Base-by-base conservation (phyloP, 768 basidiomycete genomes). In the Rubroboletus pulcherrimus region DNA sequence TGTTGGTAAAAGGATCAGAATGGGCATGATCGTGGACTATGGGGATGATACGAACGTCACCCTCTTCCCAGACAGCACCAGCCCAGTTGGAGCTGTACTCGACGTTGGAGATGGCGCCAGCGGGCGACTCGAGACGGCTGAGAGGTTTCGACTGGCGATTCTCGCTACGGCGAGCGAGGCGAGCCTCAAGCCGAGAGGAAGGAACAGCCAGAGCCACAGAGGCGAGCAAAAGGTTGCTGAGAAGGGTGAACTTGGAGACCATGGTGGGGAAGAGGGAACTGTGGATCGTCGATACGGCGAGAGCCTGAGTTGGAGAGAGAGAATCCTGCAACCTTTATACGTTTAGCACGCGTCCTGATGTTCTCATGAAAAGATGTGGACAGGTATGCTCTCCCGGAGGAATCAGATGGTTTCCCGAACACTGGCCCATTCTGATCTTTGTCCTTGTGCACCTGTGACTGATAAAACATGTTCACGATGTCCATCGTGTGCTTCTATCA, bases 21-120 rank as follows among this genome's bases (percentile, higher is more conserved):
- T 29, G 7, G 11, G 19, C 3, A 24, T 38, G 21, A 40, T 11
- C 0, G 0, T 31, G 6, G 17, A 46, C 33, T 14, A 37, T 12
- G 31, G 4, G n/a, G 21, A 17, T 21, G n/a, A 29, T 30, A 61
- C 50, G 14, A 49, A 66, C 66, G 7, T 21, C 15, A 38, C 12
- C 21, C 57, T 54, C 33, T 0, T 3, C 43, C 63, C 35, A 54
- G 33, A 58, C 31, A 49, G 57, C 66, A 49, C 64, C 63, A 47
- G 64, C 52, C 61, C 66, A 67, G 34, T 48, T 56, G 21, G 26
- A n/a, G 35, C 52, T 56, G 51, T 67, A 67, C 33, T 49, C 30
- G 30, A 55, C 53, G 35, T 65, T 44, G 26, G 51, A 54, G 42
- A 9, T 5, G 26, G 3, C 12, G 14, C 49, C 38, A 12, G 33